Evolutionary conservation across 805 yeast species (phyloP), one percentile per base, ranked within the genome.

Genomic region (Zygoascus flipseniorum): DNA sequence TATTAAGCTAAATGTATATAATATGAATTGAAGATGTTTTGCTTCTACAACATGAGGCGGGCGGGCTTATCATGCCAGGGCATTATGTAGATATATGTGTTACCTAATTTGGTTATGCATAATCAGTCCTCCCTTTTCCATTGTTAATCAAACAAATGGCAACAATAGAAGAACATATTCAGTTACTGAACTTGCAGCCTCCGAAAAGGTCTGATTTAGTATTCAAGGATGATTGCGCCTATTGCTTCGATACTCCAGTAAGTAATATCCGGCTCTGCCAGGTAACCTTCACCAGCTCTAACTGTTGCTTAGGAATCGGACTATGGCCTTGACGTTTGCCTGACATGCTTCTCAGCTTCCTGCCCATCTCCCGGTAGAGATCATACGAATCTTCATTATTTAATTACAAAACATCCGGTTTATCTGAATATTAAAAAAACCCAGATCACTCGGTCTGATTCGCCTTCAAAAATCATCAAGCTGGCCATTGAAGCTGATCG

Each of bases 161-260:
- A 35, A 35, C 47, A 5, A 11, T 44, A 19, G 31, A 28, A n/a
- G 53, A 52, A 18, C 56, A 51, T 43, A 56, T 58, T 32, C 19
- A 44, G 8, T 47, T 52, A 14, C 50, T 54, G 18, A 43, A 44
- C 23, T 41, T 61, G 42, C 47, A 50, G 43, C 62, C 63, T 11
- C 62, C 63, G 2, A 20, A 41, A 13, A 8, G 51, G 6, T 31
- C 45, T 19, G 55, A 58, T 23, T 72, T 75, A 2, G 80, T 90
- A 16, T 83, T 81, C 62, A 90, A 88, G 64, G 97, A 92, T 70
- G 97, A 89, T 59, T 90, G 97, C 65, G 85, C 86, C 72, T 92
- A 79, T 69, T 85, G 90, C 51, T 92, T 85, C 64, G 92, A 83
- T 56, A 81, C 87, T 0, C 79, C 87, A 3, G 73, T 68, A 54